These are phyloP conservation scores for Fraxinus platypoda DNA, from an alignment of 305 asterid genomes.

Conservation along the genomic window DNA sequence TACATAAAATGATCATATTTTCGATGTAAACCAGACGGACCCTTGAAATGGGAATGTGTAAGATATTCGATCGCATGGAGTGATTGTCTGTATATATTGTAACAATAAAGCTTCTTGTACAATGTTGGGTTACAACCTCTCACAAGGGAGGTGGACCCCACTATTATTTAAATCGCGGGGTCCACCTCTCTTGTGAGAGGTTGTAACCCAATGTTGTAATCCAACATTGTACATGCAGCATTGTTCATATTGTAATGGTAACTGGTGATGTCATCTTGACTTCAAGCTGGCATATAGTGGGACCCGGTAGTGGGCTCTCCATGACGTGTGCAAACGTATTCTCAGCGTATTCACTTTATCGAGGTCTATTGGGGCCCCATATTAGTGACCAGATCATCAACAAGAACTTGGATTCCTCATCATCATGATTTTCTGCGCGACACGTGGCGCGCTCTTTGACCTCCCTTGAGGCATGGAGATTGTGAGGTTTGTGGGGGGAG, in stretches of 20 bases:
- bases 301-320: background rate
- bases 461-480: slow-evolving; percentile 34
- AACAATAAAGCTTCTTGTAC: too few species aligned
- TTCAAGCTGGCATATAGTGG: background rate
- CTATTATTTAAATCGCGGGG: too few species aligned
- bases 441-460: slow-evolving; percentile 22
- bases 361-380: background rate
- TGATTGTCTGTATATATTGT: background rate
- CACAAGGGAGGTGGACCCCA: too few species aligned
- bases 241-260: background rate
- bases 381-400: slow-evolving; percentile 17
- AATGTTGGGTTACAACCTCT: too few species aligned
- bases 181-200: too few species aligned
- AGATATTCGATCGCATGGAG: slow-evolving; percentile 20
- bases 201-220: too few species aligned
- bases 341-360: background rate
- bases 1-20: background rate
- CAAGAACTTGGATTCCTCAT: slow-evolving; percentile 6
- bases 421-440: slow-evolving; percentile 6
- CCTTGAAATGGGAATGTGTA: background rate
- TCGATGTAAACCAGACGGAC: background rate
- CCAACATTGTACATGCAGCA: too few species aligned
- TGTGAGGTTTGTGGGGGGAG: background rate
- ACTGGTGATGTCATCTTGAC: slow-evolving; percentile 29
- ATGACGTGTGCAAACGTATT: background rate